Percentiles rank a stretch among this genome's conserved stretches.
Conservation (phyloP, 768 basidiomycete species). For the Suillus hirtellus region DNA sequence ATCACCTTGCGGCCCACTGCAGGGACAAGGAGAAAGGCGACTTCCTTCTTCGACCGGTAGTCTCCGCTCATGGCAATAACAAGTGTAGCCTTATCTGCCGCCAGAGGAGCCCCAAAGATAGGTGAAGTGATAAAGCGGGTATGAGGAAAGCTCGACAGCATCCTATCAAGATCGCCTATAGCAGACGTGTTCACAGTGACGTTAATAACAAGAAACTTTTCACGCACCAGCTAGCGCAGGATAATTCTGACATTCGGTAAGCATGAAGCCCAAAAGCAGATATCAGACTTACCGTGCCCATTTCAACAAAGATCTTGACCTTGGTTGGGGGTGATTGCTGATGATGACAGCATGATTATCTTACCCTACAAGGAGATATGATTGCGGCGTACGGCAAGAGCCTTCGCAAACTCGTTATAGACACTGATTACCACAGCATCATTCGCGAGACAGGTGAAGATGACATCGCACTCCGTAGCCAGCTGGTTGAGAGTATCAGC, state of each 20-base stretch:
- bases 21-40: slow-evolving; percentile 76
- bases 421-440: slow-evolving; percentile 69
- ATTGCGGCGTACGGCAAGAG: slow-evolving; percentile 49
- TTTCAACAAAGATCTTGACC: slow-evolving; percentile 82
- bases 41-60: slow-evolving; percentile 77
- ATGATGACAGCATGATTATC: slow-evolving; percentile 14
- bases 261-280: background rate
- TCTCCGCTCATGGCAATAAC: slow-evolving; percentile 81
- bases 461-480: slow-evolving; percentile 67
- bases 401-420: slow-evolving; percentile 59
- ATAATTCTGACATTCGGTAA: slow-evolving; percentile 46
- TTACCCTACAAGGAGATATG: background rate
- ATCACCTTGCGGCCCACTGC: slow-evolving; percentile 73
- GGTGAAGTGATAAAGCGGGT: slow-evolving; percentile 72
- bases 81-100: slow-evolving; percentile 65
- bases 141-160: slow-evolving; percentile 58
- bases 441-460: slow-evolving; percentile 71
- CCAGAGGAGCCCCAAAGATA: slow-evolving; percentile 72
- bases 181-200: background rate
- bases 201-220: background rate
- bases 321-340: slow-evolving; percentile 44
- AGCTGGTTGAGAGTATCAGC: slow-evolving; percentile 60
- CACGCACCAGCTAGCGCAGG: slow-evolving; percentile 49
- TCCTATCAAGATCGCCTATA: slow-evolving; percentile 66
- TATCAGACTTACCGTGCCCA: slow-evolving; percentile 64